Evolutionary conservation across 306 rosid species (phyloP).

Genomic region (Luffa aegyptiaca): DNA sequence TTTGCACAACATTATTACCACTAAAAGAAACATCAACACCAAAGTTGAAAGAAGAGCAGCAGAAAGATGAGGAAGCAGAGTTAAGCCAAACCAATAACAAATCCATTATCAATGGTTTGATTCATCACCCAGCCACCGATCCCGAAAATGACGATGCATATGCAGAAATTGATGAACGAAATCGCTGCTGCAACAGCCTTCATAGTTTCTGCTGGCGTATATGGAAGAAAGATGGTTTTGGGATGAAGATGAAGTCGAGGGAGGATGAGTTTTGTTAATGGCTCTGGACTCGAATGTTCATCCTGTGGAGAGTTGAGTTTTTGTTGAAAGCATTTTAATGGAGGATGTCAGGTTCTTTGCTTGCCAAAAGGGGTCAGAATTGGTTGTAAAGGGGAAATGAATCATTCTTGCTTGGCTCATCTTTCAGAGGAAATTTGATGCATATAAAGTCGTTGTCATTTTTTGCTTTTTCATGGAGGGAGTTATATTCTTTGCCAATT

Average conservation of each 20-base stretch:
- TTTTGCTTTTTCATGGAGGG: background rate
- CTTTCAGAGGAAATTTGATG: background rate
- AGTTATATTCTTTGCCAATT: conserved; percentile 9
- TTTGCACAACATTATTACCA: background rate
- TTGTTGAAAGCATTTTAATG: conserved; percentile 7
- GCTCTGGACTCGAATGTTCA: background rate
- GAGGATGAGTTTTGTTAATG: conserved; percentile 2
- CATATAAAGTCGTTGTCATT: background rate
- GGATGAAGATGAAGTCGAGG: background rate
- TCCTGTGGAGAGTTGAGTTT: conserved; percentile 9
- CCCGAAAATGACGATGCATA: conserved; percentile 68
- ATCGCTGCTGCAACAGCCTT: conserved; percentile 54
- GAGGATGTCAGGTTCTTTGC: conserved; percentile 57
- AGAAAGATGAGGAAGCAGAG: background rate
- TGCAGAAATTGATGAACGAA: conserved; percentile 64
- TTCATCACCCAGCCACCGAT: conserved; percentile 94
- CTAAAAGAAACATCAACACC: background rate
- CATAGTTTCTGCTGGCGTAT: conserved; percentile 41
- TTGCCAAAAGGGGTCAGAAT: conserved; percentile 30
- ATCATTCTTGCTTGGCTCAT: conserved; percentile 4
- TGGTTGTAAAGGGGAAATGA: background rate
- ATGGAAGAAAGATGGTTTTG: conserved; percentile 5
- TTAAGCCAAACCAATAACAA: conserved; percentile 46
- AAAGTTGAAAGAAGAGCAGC: background rate
- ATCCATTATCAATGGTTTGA: conserved; percentile 70